Conservation (phyloP, 345 rosid species). For the Erucastrum elatum region DNA sequence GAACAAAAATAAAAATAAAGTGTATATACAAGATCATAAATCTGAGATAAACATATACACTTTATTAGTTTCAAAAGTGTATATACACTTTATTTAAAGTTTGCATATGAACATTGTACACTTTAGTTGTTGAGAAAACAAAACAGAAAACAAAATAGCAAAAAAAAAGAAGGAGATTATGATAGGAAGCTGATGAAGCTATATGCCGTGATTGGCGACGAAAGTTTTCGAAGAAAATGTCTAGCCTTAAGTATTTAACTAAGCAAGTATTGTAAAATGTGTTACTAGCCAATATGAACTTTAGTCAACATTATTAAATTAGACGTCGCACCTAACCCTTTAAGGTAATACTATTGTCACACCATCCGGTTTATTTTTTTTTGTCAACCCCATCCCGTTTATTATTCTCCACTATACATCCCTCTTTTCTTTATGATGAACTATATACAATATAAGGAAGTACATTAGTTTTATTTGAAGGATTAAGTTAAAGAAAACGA, state of each 20-base stretch:
- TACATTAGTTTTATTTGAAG: not conserved
- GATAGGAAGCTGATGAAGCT: conserved; percentile 31
- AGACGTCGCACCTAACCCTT: conserved; percentile 40
- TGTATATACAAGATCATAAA: too few species aligned
- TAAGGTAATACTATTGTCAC: conserved; percentile 34
- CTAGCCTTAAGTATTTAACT: not conserved
- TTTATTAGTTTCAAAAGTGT: not conserved
- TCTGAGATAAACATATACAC: too few species aligned
- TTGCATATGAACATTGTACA: conserved; percentile 17
- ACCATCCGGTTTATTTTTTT: conserved; percentile 14
- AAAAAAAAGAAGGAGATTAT: conserved; percentile 4
- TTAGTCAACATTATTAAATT: conserved; percentile 37
- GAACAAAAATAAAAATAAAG: too few species aligned
- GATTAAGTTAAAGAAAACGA: conserved; percentile 6
- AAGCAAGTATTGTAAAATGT: conserved; percentile 7
- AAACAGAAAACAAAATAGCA: not conserved
- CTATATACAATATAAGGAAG: not conserved
- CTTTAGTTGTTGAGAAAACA: conserved; percentile 36
- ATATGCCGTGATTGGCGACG: conserved; percentile 33
- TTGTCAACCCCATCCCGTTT: conserved; percentile 27
- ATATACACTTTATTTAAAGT: not conserved
- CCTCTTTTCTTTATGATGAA: too few species aligned
- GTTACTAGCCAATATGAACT: conserved; percentile 16
- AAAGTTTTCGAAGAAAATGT: conserved; percentile 1
- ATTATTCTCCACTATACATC: conserved; percentile 20